Evolutionary conservation across 2,329 filamentous ascomycete genomes (phyloP).

Genomic region (Pseudogymnoascus sp.): DNA sequence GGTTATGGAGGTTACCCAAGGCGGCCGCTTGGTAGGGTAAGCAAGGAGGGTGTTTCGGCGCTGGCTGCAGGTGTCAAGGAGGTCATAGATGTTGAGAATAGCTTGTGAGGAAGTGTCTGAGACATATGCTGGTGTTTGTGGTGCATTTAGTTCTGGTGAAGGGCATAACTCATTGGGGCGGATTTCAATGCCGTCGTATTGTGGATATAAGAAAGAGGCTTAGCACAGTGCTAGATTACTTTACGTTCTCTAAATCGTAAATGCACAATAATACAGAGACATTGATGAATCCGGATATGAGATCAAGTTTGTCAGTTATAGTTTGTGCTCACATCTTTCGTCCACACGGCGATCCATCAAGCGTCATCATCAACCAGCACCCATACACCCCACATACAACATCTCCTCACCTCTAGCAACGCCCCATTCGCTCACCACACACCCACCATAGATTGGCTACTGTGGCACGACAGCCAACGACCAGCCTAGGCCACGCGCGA

Average conservation of each 20-base stretch:
- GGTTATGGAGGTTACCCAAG: conserved; percentile 76
- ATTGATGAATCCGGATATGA: background rate
- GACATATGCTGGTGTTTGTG: background rate
- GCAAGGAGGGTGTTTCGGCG: conserved; percentile 45
- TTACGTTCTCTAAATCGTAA: background rate
- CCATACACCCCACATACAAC: background rate
- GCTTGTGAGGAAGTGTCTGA: conserved; percentile 21
- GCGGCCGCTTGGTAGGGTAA: conserved; percentile 61
- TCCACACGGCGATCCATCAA: background rate
- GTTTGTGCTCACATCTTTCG: background rate
- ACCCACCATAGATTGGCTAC: background rate
- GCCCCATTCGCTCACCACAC: background rate
- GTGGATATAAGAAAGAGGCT: background rate
- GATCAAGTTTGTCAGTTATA: background rate
- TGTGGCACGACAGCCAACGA: background rate
- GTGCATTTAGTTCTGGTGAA: background rate
- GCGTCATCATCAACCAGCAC: background rate
- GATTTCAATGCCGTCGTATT: background rate
- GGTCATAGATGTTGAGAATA: conserved; percentile 59
- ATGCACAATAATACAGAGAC: background rate
- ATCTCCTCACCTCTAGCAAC: background rate
- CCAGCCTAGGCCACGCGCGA: background rate
- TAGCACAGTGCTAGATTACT: background rate
- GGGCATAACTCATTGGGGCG: background rate
- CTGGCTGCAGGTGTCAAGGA: conserved; percentile 54